These are phyloP conservation scores for Penicillium hesseltinei DNA, from an alignment of 2,329 filamentous ascomycete species.

Conservation along the genomic window DNA sequence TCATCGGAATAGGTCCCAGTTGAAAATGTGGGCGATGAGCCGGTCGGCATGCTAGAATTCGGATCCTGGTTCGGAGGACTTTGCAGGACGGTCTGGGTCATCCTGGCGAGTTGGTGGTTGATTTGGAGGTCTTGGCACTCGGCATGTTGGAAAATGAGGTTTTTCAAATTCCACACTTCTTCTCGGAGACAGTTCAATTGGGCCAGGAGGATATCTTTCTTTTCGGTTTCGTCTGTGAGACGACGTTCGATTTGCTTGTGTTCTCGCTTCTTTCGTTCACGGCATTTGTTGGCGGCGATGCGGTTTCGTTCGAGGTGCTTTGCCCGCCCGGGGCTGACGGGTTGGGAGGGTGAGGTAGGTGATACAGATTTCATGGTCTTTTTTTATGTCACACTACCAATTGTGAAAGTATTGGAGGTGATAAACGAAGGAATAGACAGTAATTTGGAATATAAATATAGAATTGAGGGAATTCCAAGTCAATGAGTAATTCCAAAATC, in stretches of 20 bases:
- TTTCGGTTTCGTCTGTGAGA: conserved; percentile 17
- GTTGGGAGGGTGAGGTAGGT: not conserved
- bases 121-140: conserved; percentile 20
- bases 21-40: conserved; percentile 13
- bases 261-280: conserved; percentile 22
- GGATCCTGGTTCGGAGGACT: not conserved
- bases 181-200: conserved; percentile 17
- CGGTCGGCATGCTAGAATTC: not conserved
- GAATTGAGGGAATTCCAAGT: not conserved
- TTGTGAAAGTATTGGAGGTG: not conserved
- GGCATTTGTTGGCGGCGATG: conserved; percentile 25
- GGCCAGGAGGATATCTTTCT: conserved; percentile 17
- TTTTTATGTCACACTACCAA: not conserved
- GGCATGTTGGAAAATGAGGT: conserved; percentile 22
- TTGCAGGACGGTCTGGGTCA: conserved; percentile 13
- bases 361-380: conserved; percentile 1
- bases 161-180: conserved; percentile 23
- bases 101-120: conserved; percentile 18
- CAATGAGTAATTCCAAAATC: not conserved
- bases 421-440: not conserved
- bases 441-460: not conserved
- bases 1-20: conserved; percentile 15
- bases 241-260: conserved; percentile 18
- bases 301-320: conserved; percentile 26
- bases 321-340: conserved; percentile 7